Evolutionary conservation across 208 protist genomes (phyloP).

Genomic region (Trypanosomatidae sp.): DNA sequence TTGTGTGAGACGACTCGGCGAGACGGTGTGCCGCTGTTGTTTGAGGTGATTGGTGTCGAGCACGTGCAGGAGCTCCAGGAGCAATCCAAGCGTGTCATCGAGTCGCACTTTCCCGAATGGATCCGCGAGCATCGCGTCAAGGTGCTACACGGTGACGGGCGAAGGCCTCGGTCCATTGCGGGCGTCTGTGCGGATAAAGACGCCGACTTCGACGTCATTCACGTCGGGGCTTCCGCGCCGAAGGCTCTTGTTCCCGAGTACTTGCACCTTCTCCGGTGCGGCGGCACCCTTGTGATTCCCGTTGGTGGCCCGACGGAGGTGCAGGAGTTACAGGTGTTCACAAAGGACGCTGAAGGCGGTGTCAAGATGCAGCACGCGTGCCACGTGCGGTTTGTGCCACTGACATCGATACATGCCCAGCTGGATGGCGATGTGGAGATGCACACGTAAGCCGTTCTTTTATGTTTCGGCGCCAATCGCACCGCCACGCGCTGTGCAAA

Average conservation of each 20-base stretch:
- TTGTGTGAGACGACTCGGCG: constrained; percentile 41
- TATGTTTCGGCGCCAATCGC: background rate
- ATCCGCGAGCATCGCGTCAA: constrained; percentile 36
- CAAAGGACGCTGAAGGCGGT: constrained; percentile 51
- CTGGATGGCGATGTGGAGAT: constrained; percentile 5
- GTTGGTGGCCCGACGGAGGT: constrained; percentile 51
- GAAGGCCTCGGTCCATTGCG: constrained; percentile 26
- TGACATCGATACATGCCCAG: constrained; percentile 69
- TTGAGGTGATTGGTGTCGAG: constrained; percentile 76
- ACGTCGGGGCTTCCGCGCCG: constrained; percentile 79
- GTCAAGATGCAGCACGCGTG: constrained; percentile 35
- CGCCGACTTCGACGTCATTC: constrained; percentile 76
- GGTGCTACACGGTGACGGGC: constrained; percentile 73
- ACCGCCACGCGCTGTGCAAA: background rate
- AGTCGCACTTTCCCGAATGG: constrained; percentile 45
- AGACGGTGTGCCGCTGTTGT: constrained; percentile 17
- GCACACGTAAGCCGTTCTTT: background rate
- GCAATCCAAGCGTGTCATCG: constrained; percentile 37
- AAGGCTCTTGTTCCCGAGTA: constrained; percentile 42
- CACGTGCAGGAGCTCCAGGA: constrained; percentile 63
- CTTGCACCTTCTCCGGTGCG: constrained; percentile 42
- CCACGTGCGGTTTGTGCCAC: constrained; percentile 74
- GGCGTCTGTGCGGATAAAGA: background rate
- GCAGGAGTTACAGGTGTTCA: constrained; percentile 71
- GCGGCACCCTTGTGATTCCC: constrained; percentile 74